A percentile compares a stretch with the other conserved stretches of the same genome.
Evolutionary conservation across 352 stramenopile genomes (phyloP).

Genomic region (Phytophthora pseudosyringae): DNA sequence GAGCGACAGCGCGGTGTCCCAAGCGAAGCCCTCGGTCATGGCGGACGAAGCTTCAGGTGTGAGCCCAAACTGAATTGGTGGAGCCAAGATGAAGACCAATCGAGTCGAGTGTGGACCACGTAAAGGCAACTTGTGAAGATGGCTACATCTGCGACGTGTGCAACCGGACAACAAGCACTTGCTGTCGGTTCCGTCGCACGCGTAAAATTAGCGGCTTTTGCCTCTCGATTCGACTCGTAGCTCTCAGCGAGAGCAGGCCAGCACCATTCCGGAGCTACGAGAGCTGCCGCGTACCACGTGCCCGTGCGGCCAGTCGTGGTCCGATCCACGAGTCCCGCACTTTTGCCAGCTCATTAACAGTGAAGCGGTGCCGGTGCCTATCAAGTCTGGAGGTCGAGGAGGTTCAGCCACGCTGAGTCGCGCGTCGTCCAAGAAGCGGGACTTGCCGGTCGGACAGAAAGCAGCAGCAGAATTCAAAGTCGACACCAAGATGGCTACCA

Average conservation of each 20-base stretch:
- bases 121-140: constrained; percentile 19
- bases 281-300: constrained; percentile 29
- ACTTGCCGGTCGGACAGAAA: constrained; percentile 4
- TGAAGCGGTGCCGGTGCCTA: constrained; percentile 10
- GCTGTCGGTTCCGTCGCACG: no score
- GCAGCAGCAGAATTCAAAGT: background rate
- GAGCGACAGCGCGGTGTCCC: constrained; percentile 64
- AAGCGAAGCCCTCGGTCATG: constrained; percentile 31
- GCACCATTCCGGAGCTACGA: constrained; percentile 24
- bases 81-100: background rate
- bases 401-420: constrained; percentile 3
- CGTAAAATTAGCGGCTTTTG: constrained; percentile 24
- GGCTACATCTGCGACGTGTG: constrained; percentile 19
- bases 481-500: constrained; percentile 19
- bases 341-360: constrained; percentile 69
- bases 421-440: constrained; percentile 3
- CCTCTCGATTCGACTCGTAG: background rate
- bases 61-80: constrained; percentile 25
- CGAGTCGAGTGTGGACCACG: constrained; percentile 14
- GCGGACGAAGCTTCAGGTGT: constrained; percentile 12
- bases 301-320: constrained; percentile 76
- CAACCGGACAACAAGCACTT: background rate
- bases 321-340: constrained; percentile 60
- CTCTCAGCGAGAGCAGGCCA: background rate
- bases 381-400: constrained; percentile 5